Evolutionary conservation across 345 rosid species (phyloP), one percentile per base, ranked within the genome.

Genomic region (Bretschneidera sinensis): DNA sequence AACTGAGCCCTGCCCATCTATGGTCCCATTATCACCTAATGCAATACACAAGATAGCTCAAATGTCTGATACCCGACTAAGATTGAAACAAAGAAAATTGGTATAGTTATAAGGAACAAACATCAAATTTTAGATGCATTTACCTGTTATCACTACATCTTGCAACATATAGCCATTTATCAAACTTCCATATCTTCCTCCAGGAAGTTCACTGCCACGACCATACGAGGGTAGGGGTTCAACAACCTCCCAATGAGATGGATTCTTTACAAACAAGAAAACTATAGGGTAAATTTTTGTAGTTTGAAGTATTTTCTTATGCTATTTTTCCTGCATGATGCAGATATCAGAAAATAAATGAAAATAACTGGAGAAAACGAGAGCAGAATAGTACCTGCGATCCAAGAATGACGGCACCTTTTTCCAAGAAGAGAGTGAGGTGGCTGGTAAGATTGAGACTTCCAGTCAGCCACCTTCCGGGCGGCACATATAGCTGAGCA

Each of bases 401-500:
- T 54, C 88, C 99, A 62, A 92, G 96, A 67, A 92, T 86, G 31
- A 82, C 73, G 13, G 98, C 97, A 21, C 88, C 96, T 69, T 86
- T 92, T 63, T 81, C 97, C 66, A 92, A 66, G 77, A 89, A 92
- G 63, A 92, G 86, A 9, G 99, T 92, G 65, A 92, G 99, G 67
- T 87, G 99, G 77, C 95, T 92, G 0, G 99, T 92, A 59, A 92
- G 97, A 57, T 88, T 92, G 79, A 92, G 77, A 70, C 99, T 87
- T 59, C 95, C 99, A 0, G 96, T 89, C 23, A 92, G 94, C 97
- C 96, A 92, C 73, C 78, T 80, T 24, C 98, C 98, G 0, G 95
- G 82, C 0, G 98, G 95, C 48, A 92, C 87, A 45, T 92, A 92
- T 24, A 92, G 96, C 81, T 92, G 96, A 48, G 98, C 99, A 22